Evolutionary conservation across 2,329 filamentous ascomycete genomes (phyloP).

Genomic region (Fusarium incarnatum): DNA sequence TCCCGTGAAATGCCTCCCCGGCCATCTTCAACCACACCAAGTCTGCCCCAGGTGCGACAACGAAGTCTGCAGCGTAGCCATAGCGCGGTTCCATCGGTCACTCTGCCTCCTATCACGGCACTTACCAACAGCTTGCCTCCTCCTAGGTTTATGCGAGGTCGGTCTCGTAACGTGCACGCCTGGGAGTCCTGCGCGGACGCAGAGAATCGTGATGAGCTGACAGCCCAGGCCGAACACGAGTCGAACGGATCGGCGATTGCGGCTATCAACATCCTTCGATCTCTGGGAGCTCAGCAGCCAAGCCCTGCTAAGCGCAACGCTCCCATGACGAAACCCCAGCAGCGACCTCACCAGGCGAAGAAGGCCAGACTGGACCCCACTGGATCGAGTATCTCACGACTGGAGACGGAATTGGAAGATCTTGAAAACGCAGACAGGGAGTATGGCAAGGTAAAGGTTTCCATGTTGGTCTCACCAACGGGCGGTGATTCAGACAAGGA

Average conservation of each 20-base stretch:
- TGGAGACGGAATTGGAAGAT: constrained; percentile 60
- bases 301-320: constrained; percentile 76
- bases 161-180: constrained; percentile 86
- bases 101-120: constrained; percentile 66
- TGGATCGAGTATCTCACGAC: constrained; percentile 70
- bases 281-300: constrained; percentile 67
- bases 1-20: constrained; percentile 62
- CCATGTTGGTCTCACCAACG: constrained; percentile 53
- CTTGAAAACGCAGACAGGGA: constrained; percentile 44
- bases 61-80: constrained; percentile 75
- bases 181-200: constrained; percentile 94
- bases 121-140: constrained; percentile 66
- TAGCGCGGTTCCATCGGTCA: constrained; percentile 72
- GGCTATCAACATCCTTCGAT: constrained; percentile 83
- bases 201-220: constrained; percentile 81
- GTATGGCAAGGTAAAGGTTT: constrained; percentile 54
- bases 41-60: constrained; percentile 61
- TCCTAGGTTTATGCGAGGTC: constrained; percentile 71
- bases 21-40: constrained; percentile 61
- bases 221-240: constrained; percentile 83
- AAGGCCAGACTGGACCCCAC: constrained; percentile 71
- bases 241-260: constrained; percentile 82
- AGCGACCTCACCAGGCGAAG: constrained; percentile 61
- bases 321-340: constrained; percentile 48
- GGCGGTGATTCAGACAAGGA: constrained; percentile 88